Base-by-base conservation (phyloP, 1,284 basidiomycete genomes). In the Chalciporus piperatoides region DNA sequence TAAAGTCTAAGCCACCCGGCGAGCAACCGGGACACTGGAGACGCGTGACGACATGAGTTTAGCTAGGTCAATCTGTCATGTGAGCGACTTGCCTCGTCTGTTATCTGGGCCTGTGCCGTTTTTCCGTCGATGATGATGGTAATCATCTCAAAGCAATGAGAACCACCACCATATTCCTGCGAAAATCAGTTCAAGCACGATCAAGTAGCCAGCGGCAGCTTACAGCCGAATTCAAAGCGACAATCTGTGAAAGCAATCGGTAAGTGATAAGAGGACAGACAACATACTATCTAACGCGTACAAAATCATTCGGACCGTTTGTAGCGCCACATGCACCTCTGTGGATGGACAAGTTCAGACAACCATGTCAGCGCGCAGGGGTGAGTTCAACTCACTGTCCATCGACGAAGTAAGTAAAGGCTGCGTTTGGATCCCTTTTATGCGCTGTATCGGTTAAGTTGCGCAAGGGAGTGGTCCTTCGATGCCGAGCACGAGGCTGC, bases 51-150 rank as follows among this genome's bases (percentile, higher is more conserved):
- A 35, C 17, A 39, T 30, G 14, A 40, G 25, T 32, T 42, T 30
- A 49, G 27, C 47, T 14, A 19, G 37, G 21, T 11, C 12, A 40
- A n/a, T 21, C 6, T 21, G 8, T 5, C 33, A 43, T 6, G 1
- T 37, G 8, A 14, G 35, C 24, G n/a, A 54, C 68, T 51, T 57
- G 71, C 77, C 64, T 72, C 66, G 63, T 86, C 84, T 24, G 67
- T 69, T 48, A 87, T 75, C 39, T 72, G 71, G 2, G 83, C 84
- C 37, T 68, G 67, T 7, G 72, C 63, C 1, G 75, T 71, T 67
- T 78, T 80, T 38, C 81, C 82, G 44, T 74, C 63, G 65, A 78
- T 72, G 11, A 69, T 70, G 55, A 86, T 80, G 38, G 78, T 78
- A 56, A 86, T 74, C 46, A 59, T 68, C 56, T 79, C 65, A 57